These are phyloP conservation scores for Gossypium schwendimanii DNA, from an alignment of 441 rosid species.

Conservation along the genomic window DNA sequence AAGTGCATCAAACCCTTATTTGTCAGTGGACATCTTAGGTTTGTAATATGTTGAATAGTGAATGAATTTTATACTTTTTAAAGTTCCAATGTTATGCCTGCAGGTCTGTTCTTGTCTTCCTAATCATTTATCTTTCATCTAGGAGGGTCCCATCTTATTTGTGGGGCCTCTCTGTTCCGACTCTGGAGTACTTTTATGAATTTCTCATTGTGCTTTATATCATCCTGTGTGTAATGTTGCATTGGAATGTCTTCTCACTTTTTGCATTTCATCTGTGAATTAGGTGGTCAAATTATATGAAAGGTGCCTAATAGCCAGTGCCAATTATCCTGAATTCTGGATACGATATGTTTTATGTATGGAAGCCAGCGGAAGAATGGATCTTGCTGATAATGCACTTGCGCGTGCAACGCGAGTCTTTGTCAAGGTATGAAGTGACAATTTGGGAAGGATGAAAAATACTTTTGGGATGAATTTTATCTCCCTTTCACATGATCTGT, in stretches of 20 bases:
- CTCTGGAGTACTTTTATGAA: conserved; percentile 76
- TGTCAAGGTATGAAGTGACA: conserved; percentile 63
- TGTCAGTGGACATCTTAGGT: conserved; percentile 69
- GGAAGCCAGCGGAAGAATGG: conserved; percentile 72
- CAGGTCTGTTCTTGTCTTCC: conserved; percentile 92
- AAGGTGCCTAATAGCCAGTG: conserved; percentile 91
- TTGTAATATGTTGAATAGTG: conserved; percentile 40
- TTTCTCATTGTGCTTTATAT: conserved; percentile 56
- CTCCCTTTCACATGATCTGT: not conserved
- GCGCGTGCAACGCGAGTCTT: conserved; percentile 86
- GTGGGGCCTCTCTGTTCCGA: conserved; percentile 86
- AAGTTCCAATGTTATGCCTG: conserved; percentile 85
- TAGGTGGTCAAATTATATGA: conserved; percentile 90
- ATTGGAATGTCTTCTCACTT: conserved; percentile 17
- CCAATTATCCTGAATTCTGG: conserved; percentile 92
- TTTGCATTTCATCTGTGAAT: conserved; percentile 14
- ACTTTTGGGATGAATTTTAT: not conserved
- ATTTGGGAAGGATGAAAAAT: not conserved
- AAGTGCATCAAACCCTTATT: conserved; percentile 86
- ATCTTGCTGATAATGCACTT: conserved; percentile 83
- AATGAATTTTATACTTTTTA: conserved; percentile 39
- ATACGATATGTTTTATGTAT: conserved; percentile 73
- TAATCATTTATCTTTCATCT: conserved; percentile 85
- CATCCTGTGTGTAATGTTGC: conserved; percentile 16
- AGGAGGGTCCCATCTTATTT: conserved; percentile 68